A percentile compares a stretch with the other conserved stretches of the same genome.
These are phyloP conservation scores for Ogataea hybrid DNA, from an alignment of 1,139 yeast genomes.

Conservation along the genomic window DNA sequence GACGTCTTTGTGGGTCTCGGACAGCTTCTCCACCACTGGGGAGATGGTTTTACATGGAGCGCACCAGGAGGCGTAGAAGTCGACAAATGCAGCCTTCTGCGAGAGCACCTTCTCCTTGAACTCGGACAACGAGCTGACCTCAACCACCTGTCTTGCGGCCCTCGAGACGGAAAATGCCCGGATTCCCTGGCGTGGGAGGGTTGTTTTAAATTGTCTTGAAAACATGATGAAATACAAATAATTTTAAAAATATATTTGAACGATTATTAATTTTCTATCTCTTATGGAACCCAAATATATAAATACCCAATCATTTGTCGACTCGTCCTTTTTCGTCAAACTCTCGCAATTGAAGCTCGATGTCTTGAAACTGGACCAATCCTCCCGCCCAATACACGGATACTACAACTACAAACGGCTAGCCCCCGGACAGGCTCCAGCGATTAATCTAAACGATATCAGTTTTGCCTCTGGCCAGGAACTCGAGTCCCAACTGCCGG, in stretches of 20 bases:
- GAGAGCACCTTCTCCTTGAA: slow-evolving; percentile 47
- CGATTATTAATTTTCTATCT: neutral
- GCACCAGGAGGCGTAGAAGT: slow-evolving; percentile 90
- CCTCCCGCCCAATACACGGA: slow-evolving; percentile 40
- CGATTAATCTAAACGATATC: slow-evolving; percentile 40
- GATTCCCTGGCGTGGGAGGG: slow-evolving; percentile 20
- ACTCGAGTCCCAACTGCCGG: slow-evolving; percentile 15
- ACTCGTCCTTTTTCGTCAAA: slow-evolving; percentile 79
- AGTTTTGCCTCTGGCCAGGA: slow-evolving; percentile 37
- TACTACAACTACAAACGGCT: slow-evolving; percentile 45
- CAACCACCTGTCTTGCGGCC: slow-evolving; percentile 11
- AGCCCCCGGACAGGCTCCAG: slow-evolving; percentile 39
- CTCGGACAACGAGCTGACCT: slow-evolving; percentile 39
- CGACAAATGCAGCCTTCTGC: slow-evolving; percentile 66
- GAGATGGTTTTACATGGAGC: slow-evolving; percentile 90
- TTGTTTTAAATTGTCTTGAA: slow-evolving; percentile 22
- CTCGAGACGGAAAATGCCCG: slow-evolving; percentile 5
- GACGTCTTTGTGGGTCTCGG: slow-evolving; percentile 42
- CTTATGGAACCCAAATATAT: slow-evolving; percentile 40
- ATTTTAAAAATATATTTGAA: neutral
- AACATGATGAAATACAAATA: neutral
- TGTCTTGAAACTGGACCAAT: slow-evolving; percentile 58
- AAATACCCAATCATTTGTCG: slow-evolving; percentile 70
- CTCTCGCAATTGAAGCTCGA: slow-evolving; percentile 68
- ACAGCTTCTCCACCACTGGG: slow-evolving; percentile 70